Evolutionary conservation across 2,329 filamentous ascomycete genomes (phyloP).

Genomic region (Cercospora zeina): DNA sequence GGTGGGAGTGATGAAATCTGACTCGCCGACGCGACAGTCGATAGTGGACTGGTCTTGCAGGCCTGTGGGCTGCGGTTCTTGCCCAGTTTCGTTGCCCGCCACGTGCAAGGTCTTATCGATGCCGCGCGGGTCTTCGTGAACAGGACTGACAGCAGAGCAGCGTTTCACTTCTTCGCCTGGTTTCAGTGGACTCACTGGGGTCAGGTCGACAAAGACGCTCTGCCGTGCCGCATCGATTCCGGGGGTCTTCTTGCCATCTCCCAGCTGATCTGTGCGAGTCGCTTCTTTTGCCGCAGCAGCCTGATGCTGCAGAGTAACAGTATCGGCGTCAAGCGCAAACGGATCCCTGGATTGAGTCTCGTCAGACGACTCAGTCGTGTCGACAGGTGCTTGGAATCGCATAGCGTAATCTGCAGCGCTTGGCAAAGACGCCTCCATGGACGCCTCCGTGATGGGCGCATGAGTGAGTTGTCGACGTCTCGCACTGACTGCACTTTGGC

Average conservation of each 20-base stretch:
- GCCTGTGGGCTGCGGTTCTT: conserved; percentile 18
- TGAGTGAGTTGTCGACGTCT: conserved; percentile 26
- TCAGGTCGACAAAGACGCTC: conserved; percentile 20
- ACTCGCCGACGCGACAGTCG: conserved; percentile 18
- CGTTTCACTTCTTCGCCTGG: conserved; percentile 35
- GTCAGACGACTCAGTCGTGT: conserved; percentile 35
- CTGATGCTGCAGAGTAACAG: conserved; percentile 39
- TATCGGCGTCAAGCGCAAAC: conserved; percentile 40
- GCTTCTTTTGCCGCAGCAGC: conserved; percentile 27
- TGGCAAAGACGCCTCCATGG: conserved; percentile 29
- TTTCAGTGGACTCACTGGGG: conserved; percentile 38
- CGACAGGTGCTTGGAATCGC: conserved; percentile 37
- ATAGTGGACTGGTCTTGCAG: conserved; percentile 12
- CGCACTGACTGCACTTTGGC: conserved; percentile 16
- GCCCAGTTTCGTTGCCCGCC: conserved; percentile 11
- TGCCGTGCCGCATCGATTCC: conserved; percentile 15
- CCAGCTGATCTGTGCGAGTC: conserved; percentile 13
- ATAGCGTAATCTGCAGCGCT: conserved; percentile 39
- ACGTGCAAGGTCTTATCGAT: conserved; percentile 36
- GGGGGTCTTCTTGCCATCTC: conserved; percentile 23
- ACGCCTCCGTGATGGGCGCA: conserved; percentile 29
- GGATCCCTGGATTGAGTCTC: conserved; percentile 40
- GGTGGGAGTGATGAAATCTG: conserved; percentile 32
- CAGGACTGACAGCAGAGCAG: conserved; percentile 40
- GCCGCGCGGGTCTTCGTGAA: conserved; percentile 35